Conservation (phyloP, 2,329 filamentous ascomycete genomes). For the Lasiodiplodia gonubiensis region DNA sequence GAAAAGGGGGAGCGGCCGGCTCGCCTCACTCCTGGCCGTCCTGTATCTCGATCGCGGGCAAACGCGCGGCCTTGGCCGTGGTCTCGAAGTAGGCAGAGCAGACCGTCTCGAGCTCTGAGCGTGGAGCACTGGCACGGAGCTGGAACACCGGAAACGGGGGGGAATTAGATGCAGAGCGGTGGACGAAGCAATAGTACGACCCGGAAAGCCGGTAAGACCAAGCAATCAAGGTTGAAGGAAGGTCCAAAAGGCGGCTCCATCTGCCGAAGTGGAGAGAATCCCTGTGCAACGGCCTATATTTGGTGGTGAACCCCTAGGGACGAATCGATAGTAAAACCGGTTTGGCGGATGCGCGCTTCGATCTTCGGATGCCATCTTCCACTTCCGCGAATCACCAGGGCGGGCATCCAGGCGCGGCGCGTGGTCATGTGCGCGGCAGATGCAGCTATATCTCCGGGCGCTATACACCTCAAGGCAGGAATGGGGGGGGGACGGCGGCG, state of each 20-base stretch:
- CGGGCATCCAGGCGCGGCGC: neutral
- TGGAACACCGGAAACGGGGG: slow-evolving; percentile 12
- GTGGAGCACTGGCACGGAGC: slow-evolving; percentile 6
- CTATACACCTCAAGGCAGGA: neutral
- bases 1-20: slow-evolving; percentile 1
- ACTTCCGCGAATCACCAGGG: slow-evolving; percentile 24
- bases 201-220: neutral
- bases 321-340: slow-evolving; percentile 19
- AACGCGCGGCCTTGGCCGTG: neutral
- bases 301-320: slow-evolving; percentile 15
- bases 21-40: neutral
- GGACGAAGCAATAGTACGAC: slow-evolving; percentile 14
- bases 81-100: neutral
- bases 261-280: slow-evolving; percentile 13
- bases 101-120: slow-evolving; percentile 13
- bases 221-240: slow-evolving; percentile 11
- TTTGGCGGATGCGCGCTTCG: slow-evolving; percentile 24
- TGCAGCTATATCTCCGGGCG: slow-evolving; percentile 9
- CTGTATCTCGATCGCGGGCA: neutral
- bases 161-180: neutral
- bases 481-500: neutral
- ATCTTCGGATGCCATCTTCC: slow-evolving; percentile 19
- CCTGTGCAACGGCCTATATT: slow-evolving; percentile 16
- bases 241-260: slow-evolving; percentile 6
- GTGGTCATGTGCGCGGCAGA: slow-evolving; percentile 14